Evolutionary conservation across 1,139 yeast genomes (phyloP).

Genomic region (Candida dubliniensis): DNA sequence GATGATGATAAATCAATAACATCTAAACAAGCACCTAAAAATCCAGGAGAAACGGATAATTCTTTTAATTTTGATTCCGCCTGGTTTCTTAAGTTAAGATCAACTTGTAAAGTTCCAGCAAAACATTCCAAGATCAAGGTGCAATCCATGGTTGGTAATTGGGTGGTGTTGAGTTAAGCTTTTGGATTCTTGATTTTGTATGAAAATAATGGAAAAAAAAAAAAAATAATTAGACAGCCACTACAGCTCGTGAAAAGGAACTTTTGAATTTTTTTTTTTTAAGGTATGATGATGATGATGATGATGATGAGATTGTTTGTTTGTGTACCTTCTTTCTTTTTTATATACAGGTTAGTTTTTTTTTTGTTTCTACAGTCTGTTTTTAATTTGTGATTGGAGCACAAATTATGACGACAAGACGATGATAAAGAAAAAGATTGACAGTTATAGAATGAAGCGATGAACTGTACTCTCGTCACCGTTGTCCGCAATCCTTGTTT

Average conservation of each 20-base stretch:
- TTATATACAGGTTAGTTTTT: neutral
- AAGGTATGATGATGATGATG: neutral
- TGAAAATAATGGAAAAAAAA: too few species aligned
- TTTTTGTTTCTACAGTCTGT: too few species aligned
- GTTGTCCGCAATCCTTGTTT: too few species aligned
- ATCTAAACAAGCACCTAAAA: slow-evolving; percentile 80
- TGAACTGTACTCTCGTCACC: too few species aligned
- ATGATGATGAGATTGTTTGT: neutral
- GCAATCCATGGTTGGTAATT: slow-evolving; percentile 56
- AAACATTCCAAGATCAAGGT: slow-evolving; percentile 71
- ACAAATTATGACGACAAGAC: too few species aligned
- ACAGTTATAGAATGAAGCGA: too few species aligned
- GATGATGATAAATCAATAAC: slow-evolving; percentile 51
- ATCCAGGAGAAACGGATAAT: slow-evolving; percentile 64
- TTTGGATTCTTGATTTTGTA: neutral
- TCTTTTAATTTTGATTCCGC: slow-evolving; percentile 69
- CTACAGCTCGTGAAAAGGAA: too few species aligned
- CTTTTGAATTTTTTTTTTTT: neutral
- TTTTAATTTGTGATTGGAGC: too few species aligned
- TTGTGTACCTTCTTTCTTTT: neutral
- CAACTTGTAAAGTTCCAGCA: slow-evolving; percentile 75
- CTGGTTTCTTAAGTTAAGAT: slow-evolving; percentile 57
- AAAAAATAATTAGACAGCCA: too few species aligned
- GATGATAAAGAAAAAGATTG: too few species aligned
- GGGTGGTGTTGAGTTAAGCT: neutral